Base-by-base conservation (phyloP, 768 basidiomycete genomes). In the Kwoniella sp. region DNA sequence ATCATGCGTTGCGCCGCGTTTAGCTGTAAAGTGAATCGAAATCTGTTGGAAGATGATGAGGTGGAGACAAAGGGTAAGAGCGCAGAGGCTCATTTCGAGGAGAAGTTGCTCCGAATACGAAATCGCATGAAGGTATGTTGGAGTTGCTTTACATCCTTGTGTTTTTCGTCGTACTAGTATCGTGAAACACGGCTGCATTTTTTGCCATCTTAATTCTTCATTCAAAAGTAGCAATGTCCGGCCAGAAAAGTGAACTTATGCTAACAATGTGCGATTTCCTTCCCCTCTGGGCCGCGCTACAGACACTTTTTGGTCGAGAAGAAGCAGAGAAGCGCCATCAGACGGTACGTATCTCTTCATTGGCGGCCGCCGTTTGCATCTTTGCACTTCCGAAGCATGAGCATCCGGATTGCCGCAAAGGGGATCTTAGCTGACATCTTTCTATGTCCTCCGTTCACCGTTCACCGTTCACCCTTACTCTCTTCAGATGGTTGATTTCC, bases 1-100 rank as follows among this genome's bases (percentile, higher is more conserved):
- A 83, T 89, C 60, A 82, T 90, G 83, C 83, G 89, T 7, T 88
- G 86, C 71, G 85, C 88, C 19, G 88, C 88, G 6, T 90, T 64
- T 57, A 52, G 57, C 12, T 59, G 67, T 49, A 55, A 62, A 9
- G 59, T 63, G 36, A 52, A 68, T 49, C 24, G 65, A 44, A 84
- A 82, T 22, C 78, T 85, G 22, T 61, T 86, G 40, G 81, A 84
- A 50, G 62, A 64, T 25, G 22, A 29, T 17, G 30, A 52, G 50
- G 22, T 10, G 49, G 36, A 19, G 12, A 49, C 21, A 25, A 72
- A 81, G 6, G 85, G 86, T 17, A 72, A 79, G 3, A 70, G 87
- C 0, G 87, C 90, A 4, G 86, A 92, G 26, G 85, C 86, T 61
- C 92, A 95, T 74, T 95, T 94, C 75, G 81, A 91, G 68, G 90